Conservation (phyloP, 2,329 filamentous ascomycete species). For the Phialemonium atrogriseum region DNA sequence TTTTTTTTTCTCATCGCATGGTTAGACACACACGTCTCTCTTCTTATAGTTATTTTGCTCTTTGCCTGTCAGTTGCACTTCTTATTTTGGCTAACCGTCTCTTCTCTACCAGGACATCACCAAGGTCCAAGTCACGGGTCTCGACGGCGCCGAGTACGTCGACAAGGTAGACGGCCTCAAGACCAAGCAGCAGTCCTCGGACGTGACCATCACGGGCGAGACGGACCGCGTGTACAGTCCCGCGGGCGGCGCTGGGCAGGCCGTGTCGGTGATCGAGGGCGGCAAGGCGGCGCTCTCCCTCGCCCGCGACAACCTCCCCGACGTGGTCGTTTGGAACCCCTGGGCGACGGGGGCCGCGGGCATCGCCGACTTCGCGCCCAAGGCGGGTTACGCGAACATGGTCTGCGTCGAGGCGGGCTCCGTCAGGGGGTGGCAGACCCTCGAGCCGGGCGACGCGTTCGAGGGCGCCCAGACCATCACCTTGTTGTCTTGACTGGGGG, state of each 20-base stretch:
- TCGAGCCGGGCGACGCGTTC: slow-evolving; percentile 69
- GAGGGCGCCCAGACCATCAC: slow-evolving; percentile 53
- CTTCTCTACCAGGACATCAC: slow-evolving; percentile 73
- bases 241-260: slow-evolving; percentile 47
- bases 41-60: too few species aligned
- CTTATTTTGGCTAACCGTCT: too few species aligned
- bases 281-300: slow-evolving; percentile 62
- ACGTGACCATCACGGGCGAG: slow-evolving; percentile 66
- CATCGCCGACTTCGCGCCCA: slow-evolving; percentile 82
- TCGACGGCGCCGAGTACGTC: slow-evolving; percentile 66
- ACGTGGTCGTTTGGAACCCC: slow-evolving; percentile 96
- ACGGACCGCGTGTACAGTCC: slow-evolving; percentile 85
- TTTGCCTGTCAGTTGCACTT: too few species aligned
- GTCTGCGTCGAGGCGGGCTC: slow-evolving; percentile 87
- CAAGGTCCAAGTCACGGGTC: slow-evolving; percentile 62
- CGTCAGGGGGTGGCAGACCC: slow-evolving; percentile 71
- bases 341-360: slow-evolving; percentile 77
- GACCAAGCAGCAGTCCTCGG: slow-evolving; percentile 54
- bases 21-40: too few species aligned
- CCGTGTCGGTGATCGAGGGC: slow-evolving; percentile 52
- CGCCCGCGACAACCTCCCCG: slow-evolving; percentile 73
- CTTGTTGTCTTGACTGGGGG: slow-evolving; percentile 19
- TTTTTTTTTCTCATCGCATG: neutral
- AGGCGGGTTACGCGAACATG: slow-evolving; percentile 88
- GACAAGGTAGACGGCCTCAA: slow-evolving; percentile 71